These are phyloP conservation scores for Botryotinia calthae DNA, from an alignment of 2,329 filamentous ascomycete species.

Conservation along the genomic window DNA sequence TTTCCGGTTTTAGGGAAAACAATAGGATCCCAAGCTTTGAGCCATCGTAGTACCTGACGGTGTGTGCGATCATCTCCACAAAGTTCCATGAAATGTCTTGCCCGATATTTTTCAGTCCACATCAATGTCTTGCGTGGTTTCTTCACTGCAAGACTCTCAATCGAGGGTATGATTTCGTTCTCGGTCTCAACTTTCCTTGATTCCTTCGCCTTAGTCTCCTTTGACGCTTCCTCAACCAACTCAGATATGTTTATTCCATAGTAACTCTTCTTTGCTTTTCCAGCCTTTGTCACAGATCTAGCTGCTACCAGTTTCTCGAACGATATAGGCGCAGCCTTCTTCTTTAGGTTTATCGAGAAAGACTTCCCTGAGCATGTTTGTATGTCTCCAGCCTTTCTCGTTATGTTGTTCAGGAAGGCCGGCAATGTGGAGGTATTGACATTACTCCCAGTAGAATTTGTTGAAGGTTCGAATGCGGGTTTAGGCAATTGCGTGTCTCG, in stretches of 20 bases:
- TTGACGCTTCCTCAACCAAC: constrained; percentile 69
- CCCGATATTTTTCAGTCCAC: constrained; percentile 98
- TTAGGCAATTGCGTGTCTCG: constrained; percentile 15
- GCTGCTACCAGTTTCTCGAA: constrained; percentile 68
- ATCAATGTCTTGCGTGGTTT: constrained; percentile 53
- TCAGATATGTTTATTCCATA: constrained; percentile 92
- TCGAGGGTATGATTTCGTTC: constrained; percentile 40
- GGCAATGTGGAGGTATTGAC: constrained; percentile 24
- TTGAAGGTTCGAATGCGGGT: not conserved
- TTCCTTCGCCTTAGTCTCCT: constrained; percentile 42
- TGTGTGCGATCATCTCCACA: constrained; percentile 95
- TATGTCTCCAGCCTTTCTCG: constrained; percentile 28
- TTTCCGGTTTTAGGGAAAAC: constrained; percentile 75
- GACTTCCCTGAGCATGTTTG: constrained; percentile 49
- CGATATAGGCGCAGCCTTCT: constrained; percentile 46
- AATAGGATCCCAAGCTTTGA: constrained; percentile 89
- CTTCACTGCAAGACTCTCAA: constrained; percentile 40
- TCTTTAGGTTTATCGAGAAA: constrained; percentile 55
- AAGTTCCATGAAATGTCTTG: constrained; percentile 85
- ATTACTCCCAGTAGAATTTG: not conserved
- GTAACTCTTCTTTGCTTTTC: constrained; percentile 71
- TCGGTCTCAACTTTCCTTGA: constrained; percentile 45
- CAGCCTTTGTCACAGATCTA: constrained; percentile 63
- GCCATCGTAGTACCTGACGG: constrained; percentile 82
- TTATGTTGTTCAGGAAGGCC: constrained; percentile 27